Percentiles rank a stretch among this genome's conserved stretches.
These are phyloP conservation scores for Exophiala dermatitidis DNA, from an alignment of 2,329 filamentous ascomycete species.

Conservation along the genomic window DNA sequence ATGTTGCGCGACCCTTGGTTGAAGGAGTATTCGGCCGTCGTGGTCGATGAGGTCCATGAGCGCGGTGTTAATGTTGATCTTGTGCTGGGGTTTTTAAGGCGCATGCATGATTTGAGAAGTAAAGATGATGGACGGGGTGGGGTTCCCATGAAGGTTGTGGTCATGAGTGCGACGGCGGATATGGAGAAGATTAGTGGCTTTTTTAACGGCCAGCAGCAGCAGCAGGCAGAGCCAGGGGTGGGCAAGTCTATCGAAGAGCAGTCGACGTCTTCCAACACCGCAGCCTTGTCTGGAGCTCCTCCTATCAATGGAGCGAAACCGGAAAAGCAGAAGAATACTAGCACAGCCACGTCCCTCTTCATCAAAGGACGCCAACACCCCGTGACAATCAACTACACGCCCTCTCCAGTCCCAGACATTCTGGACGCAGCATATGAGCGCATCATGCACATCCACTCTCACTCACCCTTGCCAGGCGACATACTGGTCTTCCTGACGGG, in stretches of 20 bases:
- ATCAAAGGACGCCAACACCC: slow-evolving; percentile 85
- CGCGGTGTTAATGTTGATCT: slow-evolving; percentile 90
- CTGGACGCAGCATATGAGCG: slow-evolving; percentile 72
- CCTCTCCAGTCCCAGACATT: slow-evolving; percentile 68
- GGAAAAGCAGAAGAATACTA: slow-evolving; percentile 25
- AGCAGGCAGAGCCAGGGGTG: background rate
- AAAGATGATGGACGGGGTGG: slow-evolving; percentile 53
- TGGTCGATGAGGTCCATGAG: slow-evolving; percentile 97
- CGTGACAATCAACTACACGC: slow-evolving; percentile 69
- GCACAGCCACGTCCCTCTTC: slow-evolving; percentile 47
- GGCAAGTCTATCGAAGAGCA: too few species aligned
- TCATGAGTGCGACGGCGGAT: slow-evolving; percentile 97
- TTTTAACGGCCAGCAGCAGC: slow-evolving; percentile 44
- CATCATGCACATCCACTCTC: slow-evolving; percentile 78
- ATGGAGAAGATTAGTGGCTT: slow-evolving; percentile 70
- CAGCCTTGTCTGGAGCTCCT: too few species aligned
- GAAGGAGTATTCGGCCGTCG: slow-evolving; percentile 75
- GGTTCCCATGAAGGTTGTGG: slow-evolving; percentile 72
- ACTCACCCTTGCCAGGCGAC: slow-evolving; percentile 87
- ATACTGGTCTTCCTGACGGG: slow-evolving; percentile 88
- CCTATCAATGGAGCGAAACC: too few species aligned
- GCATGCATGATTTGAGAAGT: slow-evolving; percentile 50
- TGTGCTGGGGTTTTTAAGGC: slow-evolving; percentile 77
- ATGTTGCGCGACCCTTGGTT: slow-evolving; percentile 78
- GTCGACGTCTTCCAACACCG: background rate